Conservation (phyloP, 768 basidiomycete species). For the Steccherinum ochraceum region DNA sequence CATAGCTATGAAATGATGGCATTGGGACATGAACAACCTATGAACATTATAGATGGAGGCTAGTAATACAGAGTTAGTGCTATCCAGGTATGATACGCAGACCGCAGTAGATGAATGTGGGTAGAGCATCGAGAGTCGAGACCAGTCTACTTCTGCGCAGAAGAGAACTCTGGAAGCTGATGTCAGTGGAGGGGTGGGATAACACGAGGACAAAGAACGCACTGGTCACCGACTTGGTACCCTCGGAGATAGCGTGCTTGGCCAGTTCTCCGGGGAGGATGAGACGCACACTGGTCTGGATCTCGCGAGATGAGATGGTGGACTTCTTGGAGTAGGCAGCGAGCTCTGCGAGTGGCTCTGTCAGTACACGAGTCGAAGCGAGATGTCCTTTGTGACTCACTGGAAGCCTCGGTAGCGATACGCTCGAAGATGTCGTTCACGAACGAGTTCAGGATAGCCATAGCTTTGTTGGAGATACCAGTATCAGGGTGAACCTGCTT, state of each 20-base stretch:
- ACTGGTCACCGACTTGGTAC: constrained; percentile 71
- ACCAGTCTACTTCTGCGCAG: constrained; percentile 17
- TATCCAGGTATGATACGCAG: constrained; percentile 3
- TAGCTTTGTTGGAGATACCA: constrained; percentile 88
- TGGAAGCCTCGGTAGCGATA: constrained; percentile 68
- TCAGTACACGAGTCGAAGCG: constrained; percentile 1
- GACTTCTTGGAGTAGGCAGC: constrained; percentile 87
- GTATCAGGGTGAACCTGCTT: constrained; percentile 93
- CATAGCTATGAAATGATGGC: constrained; percentile 2
- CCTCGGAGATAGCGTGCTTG: constrained; percentile 87
- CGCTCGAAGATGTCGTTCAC: constrained; percentile 84
- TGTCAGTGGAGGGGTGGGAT: constrained; percentile 6
- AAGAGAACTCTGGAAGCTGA: constrained; percentile 44
- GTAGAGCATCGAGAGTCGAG: constrained; percentile 3
- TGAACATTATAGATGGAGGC: constrained; percentile 14
- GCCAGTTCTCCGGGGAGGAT: constrained; percentile 83
- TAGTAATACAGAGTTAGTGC: constrained; percentile 12
- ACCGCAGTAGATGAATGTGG: constrained; percentile 2
- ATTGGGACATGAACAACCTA: not conserved
- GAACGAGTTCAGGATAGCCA: constrained; percentile 80
- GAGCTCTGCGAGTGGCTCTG: constrained; percentile 42
- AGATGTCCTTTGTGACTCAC: constrained; percentile 29
- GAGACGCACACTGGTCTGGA: constrained; percentile 78
- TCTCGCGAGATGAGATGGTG: constrained; percentile 87
- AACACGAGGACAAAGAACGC: constrained; percentile 22